Conservation (phyloP, 352 stramenopile genomes). For the Phytophthora litchii region DNA sequence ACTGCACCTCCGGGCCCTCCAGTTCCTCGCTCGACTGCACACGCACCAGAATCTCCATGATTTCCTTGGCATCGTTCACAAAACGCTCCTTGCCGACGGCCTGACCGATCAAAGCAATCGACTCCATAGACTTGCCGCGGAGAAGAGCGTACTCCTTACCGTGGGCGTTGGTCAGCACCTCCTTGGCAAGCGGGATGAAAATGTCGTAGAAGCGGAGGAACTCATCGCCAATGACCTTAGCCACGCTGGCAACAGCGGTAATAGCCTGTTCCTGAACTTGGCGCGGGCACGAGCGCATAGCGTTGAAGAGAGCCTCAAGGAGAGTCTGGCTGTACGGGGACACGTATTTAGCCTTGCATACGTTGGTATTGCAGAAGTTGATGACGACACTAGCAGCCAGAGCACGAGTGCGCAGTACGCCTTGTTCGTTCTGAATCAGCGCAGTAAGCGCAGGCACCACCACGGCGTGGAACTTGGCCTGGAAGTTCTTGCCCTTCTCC, state of each 20-base stretch:
- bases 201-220: slow-evolving; percentile 87
- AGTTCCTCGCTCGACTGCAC: slow-evolving; percentile 75
- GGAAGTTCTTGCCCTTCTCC: slow-evolving; percentile 89
- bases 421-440: slow-evolving; percentile 67
- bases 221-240: slow-evolving; percentile 81
- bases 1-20: slow-evolving; percentile 81
- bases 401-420: slow-evolving; percentile 74
- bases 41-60: slow-evolving; percentile 88
- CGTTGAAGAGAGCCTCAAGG: slow-evolving; percentile 82
- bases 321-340: slow-evolving; percentile 65
- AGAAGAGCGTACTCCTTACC: slow-evolving; percentile 84
- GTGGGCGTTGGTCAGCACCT: slow-evolving; percentile 77
- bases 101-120: slow-evolving; percentile 88
- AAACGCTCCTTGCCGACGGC: slow-evolving; percentile 88
- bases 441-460: slow-evolving; percentile 73
- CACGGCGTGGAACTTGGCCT: slow-evolving; percentile 73
- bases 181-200: slow-evolving; percentile 88
- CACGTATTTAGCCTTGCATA: slow-evolving; percentile 85
- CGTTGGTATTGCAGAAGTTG: slow-evolving; percentile 88
- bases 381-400: slow-evolving; percentile 81
- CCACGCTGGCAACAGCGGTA: slow-evolving; percentile 84
- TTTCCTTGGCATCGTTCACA: slow-evolving; percentile 73
- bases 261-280: slow-evolving; percentile 90
- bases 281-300: slow-evolving; percentile 72
- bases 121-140: slow-evolving; percentile 89